phyloP scores from a whole-genome alignment of 257 asterid genomes.

The Thymus quinquecostatus region DNA sequence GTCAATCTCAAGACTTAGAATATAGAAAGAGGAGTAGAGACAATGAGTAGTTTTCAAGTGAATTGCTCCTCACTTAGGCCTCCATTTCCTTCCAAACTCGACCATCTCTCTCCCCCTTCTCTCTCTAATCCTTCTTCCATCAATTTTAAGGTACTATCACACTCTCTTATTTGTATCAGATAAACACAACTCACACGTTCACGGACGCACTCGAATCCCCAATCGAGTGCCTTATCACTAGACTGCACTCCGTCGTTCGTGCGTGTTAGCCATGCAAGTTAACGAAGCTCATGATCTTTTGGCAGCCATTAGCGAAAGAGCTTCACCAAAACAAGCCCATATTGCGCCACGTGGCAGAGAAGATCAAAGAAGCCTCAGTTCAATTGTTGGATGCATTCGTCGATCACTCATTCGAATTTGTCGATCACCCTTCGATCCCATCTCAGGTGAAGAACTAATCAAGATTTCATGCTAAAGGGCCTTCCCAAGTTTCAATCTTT shows the following conservation, averaged over 20 bases:
- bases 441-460: conserved; percentile 51
- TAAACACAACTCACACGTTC: not conserved
- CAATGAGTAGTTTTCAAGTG: conserved; percentile 25
- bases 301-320: conserved; percentile 42
- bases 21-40: not conserved
- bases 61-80: conserved; percentile 35
- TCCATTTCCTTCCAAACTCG: conserved; percentile 9
- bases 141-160: conserved; percentile 32
- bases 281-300: conserved; percentile 22
- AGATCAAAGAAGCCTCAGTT: conserved; percentile 38
- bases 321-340: conserved; percentile 29
- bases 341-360: conserved; percentile 24
- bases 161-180: conserved; percentile 9
- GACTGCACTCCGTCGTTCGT: too few species aligned
- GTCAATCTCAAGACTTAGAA: not conserved
- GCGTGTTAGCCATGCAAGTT: not conserved
- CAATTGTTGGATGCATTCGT: conserved; percentile 51
- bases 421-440: conserved; percentile 57
- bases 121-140: conserved; percentile 27
- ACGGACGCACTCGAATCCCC: too few species aligned
- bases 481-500: not conserved
- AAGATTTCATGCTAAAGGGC: conserved; percentile 8
- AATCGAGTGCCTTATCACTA: too few species aligned
- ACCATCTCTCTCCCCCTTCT: conserved; percentile 17
- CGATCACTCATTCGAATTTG: conserved; percentile 45